These are phyloP conservation scores for Phalaenopsis aphrodite DNA, from an alignment of 106 monocot genomes.

Conservation along the genomic window DNA sequence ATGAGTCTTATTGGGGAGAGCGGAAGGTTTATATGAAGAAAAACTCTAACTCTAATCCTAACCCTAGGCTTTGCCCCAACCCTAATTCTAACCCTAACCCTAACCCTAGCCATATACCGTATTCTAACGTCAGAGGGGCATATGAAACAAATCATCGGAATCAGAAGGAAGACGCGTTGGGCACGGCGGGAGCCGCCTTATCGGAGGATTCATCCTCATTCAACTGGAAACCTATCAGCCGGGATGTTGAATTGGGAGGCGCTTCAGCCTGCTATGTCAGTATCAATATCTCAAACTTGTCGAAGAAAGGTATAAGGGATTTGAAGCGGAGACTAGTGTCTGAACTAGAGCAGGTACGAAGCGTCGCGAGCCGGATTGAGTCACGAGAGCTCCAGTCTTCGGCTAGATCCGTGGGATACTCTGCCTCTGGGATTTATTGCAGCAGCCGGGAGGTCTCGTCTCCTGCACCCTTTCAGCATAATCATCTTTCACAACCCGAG, in stretches of 20 bases:
- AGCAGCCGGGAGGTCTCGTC: constrained; percentile 22
- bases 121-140: neutral
- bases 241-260: constrained; percentile 1
- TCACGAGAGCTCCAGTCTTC: constrained; percentile 22
- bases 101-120: constrained; percentile 9
- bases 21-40: constrained; percentile 51
- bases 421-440: constrained; percentile 15
- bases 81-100: constrained; percentile 23
- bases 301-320: constrained; percentile 28
- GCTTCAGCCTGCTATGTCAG: constrained; percentile 9
- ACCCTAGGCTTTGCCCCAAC: constrained; percentile 16
- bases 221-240: neutral
- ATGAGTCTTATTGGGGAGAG: constrained; percentile 65
- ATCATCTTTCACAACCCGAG: neutral
- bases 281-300: constrained; percentile 27
- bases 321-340: constrained; percentile 42
- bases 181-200: neutral
- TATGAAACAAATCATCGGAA: neutral
- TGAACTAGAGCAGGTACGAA: constrained; percentile 55
- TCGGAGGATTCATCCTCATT: constrained; percentile 43
- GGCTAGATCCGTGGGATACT: constrained; percentile 21
- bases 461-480: neutral
- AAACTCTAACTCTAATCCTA: constrained; percentile 28
- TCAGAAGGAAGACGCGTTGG: constrained; percentile 2
- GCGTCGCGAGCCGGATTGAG: constrained; percentile 33